Evolutionary conservation across 306 rosid genomes (phyloP).

Genomic region (Cucumis hystrix): DNA sequence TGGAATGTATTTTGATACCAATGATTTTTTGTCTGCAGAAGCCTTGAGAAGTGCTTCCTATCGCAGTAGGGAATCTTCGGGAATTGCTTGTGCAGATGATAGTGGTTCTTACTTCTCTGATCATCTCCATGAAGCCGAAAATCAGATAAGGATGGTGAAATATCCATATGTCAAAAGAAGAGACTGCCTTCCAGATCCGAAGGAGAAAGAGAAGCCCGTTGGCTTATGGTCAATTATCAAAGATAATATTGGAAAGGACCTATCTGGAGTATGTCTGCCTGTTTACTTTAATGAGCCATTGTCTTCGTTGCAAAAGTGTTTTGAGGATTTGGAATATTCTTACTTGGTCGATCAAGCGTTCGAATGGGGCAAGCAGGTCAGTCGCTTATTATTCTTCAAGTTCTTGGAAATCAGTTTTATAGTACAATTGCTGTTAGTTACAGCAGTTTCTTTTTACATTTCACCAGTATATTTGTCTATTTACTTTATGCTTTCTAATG

Average conservation of each 20-base stretch:
- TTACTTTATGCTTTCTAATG: background rate
- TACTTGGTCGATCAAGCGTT: conserved; percentile 82
- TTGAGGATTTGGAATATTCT: conserved; percentile 96
- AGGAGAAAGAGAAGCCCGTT: conserved; percentile 79
- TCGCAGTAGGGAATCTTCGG: conserved; percentile 66
- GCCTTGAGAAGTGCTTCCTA: conserved; percentile 86
- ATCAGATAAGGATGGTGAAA: conserved; percentile 38
- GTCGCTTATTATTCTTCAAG: conserved; percentile 34
- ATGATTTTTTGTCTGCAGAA: conserved; percentile 63
- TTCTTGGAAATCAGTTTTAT: conserved; percentile 32
- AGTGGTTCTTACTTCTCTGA: conserved; percentile 52
- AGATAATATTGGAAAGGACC: conserved; percentile 97
- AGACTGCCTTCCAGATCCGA: conserved; percentile 87
- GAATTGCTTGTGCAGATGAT: conserved; percentile 42
- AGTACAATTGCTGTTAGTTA: background rate
- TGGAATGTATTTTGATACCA: conserved; percentile 65
- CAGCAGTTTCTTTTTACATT: background rate
- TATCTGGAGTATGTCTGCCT: conserved; percentile 99
- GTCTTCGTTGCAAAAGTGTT: conserved; percentile 93
- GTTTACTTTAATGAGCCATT: conserved; percentile 98
- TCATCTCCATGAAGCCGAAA: conserved; percentile 44
- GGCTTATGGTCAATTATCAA: conserved; percentile 98
- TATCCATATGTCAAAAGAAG: conserved; percentile 83
- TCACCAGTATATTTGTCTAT: background rate
- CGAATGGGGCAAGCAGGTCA: conserved; percentile 98